Evolutionary conservation across 345 rosid genomes (phyloP).

Genomic region (Ceriops decandra): DNA sequence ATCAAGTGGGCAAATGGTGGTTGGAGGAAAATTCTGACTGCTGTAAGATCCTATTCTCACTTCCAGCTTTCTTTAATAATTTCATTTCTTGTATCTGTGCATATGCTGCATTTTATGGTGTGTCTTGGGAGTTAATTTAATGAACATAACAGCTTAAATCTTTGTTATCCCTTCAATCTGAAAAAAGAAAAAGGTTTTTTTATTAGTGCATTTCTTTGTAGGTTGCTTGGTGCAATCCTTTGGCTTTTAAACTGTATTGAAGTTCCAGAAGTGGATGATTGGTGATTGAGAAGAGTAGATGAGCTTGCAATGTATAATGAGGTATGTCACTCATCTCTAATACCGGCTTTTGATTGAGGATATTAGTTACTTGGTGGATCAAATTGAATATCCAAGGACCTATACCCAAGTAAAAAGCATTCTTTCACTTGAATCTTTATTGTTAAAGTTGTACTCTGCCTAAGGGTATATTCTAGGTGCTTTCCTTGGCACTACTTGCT

Average conservation of each 20-base stretch:
- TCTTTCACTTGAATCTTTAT: background rate
- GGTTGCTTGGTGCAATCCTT: slow-evolving; percentile 10
- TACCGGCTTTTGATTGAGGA: background rate
- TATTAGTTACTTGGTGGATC: background rate
- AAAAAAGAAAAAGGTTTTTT: background rate
- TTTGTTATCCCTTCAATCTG: background rate
- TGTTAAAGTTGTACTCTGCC: background rate
- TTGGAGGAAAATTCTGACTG: background rate
- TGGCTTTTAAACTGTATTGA: slow-evolving; percentile 8
- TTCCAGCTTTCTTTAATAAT: background rate
- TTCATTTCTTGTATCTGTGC: background rate
- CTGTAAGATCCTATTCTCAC: slow-evolving; percentile 17
- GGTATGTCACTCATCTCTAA: slow-evolving; percentile 11
- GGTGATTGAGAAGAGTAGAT: slow-evolving; percentile 1
- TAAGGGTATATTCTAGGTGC: background rate
- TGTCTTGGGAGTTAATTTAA: background rate
- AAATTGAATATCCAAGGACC: background rate
- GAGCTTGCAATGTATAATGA: slow-evolving; percentile 2
- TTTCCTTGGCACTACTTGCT: background rate
- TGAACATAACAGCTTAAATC: background rate
- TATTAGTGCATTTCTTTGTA: slow-evolving; percentile 9
- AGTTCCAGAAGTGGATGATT: background rate
- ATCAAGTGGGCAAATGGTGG: slow-evolving; percentile 4
- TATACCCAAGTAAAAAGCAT: background rate
- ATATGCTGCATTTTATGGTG: background rate